A percentile compares a stretch with the other conserved stretches of the same genome.
phyloP scores from a whole-genome alignment of 495 filamentous ascomycete genomes.

The Penicillium pancosmium region DNA sequence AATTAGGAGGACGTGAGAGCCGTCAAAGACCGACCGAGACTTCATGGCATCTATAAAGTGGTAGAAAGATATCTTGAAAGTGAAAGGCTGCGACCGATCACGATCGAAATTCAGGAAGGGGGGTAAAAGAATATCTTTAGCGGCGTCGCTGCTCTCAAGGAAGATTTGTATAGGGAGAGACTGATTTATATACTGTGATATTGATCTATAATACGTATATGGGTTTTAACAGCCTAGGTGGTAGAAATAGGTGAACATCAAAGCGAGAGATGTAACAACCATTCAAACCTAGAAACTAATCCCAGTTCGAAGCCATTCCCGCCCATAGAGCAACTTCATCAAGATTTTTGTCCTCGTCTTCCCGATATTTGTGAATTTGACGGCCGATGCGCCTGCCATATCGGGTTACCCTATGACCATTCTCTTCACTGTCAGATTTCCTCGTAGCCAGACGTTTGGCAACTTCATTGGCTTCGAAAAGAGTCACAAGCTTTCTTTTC shows the following conservation, averaged over 20 bases:
- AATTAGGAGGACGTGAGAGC: neutral
- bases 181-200: neutral
- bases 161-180: neutral
- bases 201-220: no score
- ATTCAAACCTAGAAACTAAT: neutral
- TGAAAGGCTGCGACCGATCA: neutral
- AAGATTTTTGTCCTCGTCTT: neutral
- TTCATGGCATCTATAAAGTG: neutral
- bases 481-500: conserved; percentile 65
- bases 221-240: no score
- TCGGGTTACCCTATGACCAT: neutral
- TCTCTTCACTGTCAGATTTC: neutral
- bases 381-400: neutral
- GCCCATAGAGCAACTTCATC: conserved; percentile 20
- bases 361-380: neutral
- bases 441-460: conserved; percentile 59
- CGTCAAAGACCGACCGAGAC: neutral
- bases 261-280: no score
- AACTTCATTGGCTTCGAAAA: conserved; percentile 74
- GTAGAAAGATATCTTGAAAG: neutral
- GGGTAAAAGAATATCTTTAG: neutral
- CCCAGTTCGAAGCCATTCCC: neutral
- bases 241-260: no score
- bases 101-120: neutral
- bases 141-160: neutral